phyloP scores from a whole-genome alignment of 2,329 filamentous ascomycete genomes.

The Phaeoacremonium minimum region DNA sequence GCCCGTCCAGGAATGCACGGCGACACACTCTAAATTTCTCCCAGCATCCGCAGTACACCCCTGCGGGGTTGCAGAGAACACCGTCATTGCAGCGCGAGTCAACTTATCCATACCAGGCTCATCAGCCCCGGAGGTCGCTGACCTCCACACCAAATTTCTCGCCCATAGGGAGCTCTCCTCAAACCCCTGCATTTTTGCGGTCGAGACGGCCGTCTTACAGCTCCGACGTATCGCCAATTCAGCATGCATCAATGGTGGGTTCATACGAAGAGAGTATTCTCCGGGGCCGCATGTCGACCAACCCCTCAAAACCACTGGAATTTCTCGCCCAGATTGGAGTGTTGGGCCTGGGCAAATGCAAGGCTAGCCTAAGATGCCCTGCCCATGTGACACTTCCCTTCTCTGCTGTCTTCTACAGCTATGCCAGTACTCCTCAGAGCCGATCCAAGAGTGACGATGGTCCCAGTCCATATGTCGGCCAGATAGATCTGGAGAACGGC shows the following conservation, averaged over 20 bases:
- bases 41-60: slow-evolving; percentile 23
- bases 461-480: slow-evolving; percentile 92
- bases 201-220: slow-evolving; percentile 66
- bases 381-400: slow-evolving; percentile 88
- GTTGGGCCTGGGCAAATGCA: slow-evolving; percentile 83
- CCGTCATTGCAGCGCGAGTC: slow-evolving; percentile 51
- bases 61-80: slow-evolving; percentile 4
- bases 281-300: slow-evolving; percentile 93
- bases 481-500: slow-evolving; percentile 84
- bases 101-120: slow-evolving; percentile 66
- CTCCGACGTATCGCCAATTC: slow-evolving; percentile 71
- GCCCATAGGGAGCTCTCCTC: slow-evolving; percentile 36
- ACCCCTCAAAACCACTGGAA: slow-evolving; percentile 84
- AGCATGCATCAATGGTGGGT: slow-evolving; percentile 93
- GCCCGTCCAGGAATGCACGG: slow-evolving; percentile 35
- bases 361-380: slow-evolving; percentile 77
- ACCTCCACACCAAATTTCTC: slow-evolving; percentile 51
- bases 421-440: slow-evolving; percentile 63
- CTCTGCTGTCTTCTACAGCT: slow-evolving; percentile 94
- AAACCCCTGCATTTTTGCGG: slow-evolving; percentile 45
- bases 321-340: slow-evolving; percentile 96
- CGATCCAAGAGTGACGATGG: slow-evolving; percentile 70
- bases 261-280: slow-evolving; percentile 98
- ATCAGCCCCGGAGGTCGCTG: slow-evolving; percentile 73
- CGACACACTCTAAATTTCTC: slow-evolving; percentile 72